These are phyloP conservation scores for Xanthoceras sorbifolium DNA, from an alignment of 345 rosid genomes.

Conservation along the genomic window DNA sequence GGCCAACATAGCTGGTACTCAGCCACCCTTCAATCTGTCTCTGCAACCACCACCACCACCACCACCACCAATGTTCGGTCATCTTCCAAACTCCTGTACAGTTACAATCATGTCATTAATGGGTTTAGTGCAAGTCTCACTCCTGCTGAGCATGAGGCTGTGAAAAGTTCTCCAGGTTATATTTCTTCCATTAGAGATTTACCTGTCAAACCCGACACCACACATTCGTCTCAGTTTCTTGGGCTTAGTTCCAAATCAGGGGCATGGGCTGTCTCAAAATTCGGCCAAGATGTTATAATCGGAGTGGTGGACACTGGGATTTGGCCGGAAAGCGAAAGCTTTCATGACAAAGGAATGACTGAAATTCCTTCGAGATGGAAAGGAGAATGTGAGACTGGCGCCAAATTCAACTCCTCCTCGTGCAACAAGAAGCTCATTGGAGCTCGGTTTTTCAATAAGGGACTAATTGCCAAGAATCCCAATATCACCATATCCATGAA, in stretches of 20 bases:
- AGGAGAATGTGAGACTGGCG: conserved; percentile 49
- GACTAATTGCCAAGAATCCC: conserved; percentile 35
- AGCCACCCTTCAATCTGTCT: conserved; percentile 38
- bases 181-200: conserved; percentile 38
- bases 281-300: conserved; percentile 43
- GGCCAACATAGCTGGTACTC: conserved; percentile 39
- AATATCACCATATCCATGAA: conserved; percentile 44
- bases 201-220: conserved; percentile 43
- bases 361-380: conserved; percentile 48
- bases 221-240: conserved; percentile 41
- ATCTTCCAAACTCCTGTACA: conserved; percentile 37
- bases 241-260: conserved; percentile 35
- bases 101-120: conserved; percentile 41
- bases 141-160: conserved; percentile 33
- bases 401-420: conserved; percentile 46
- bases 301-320: conserved; percentile 52
- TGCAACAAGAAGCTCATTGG: conserved; percentile 62
- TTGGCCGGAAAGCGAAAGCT: conserved; percentile 59
- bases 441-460: conserved; percentile 54
- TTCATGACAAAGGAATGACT: conserved; percentile 35
- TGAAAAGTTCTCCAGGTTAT: conserved; percentile 40
- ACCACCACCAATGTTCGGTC: neutral
- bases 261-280: conserved; percentile 42
- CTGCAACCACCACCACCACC: neutral
- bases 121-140: conserved; percentile 53